phyloP scores from a whole-genome alignment of 2,329 filamentous ascomycete genomes.

The Alternaria arbusti region DNA sequence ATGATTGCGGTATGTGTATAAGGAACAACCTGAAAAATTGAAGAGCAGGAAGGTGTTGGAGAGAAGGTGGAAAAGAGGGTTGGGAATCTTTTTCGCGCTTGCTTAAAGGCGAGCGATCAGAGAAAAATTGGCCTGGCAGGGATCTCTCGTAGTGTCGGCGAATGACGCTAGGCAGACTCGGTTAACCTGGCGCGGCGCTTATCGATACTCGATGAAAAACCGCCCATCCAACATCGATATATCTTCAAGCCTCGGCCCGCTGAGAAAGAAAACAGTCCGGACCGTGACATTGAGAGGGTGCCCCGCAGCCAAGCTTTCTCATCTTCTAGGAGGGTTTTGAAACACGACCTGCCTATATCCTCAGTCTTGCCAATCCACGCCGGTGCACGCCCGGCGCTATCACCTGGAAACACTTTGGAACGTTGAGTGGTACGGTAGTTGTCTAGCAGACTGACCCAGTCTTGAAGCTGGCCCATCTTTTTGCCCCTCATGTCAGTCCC shows the following conservation, averaged over 20 bases:
- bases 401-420: neutral
- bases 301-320: neutral
- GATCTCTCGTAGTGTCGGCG: slow-evolving; percentile 15
- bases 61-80: slow-evolving; percentile 36
- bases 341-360: neutral
- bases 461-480: too few relatives aligned
- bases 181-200: slow-evolving; percentile 14
- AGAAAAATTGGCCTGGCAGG: slow-evolving; percentile 19
- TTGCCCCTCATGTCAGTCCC: too few relatives aligned
- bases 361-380: neutral
- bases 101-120: slow-evolving; percentile 21
- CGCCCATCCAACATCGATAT: neutral
- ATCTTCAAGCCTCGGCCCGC: neutral
- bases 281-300: neutral
- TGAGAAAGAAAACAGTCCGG: neutral
- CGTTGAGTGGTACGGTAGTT: neutral
- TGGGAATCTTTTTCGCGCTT: slow-evolving; percentile 16
- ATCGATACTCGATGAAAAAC: slow-evolving; percentile 10
- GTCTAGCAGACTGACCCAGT: too few relatives aligned
- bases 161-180: slow-evolving; percentile 12
- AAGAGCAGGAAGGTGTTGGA: slow-evolving; percentile 38
- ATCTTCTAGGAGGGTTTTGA: neutral
- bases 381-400: neutral
- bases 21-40: slow-evolving; percentile 38
- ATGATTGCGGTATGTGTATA: slow-evolving; percentile 64